Conservation (phyloP, 2,329 filamentous ascomycete species). For the Pseudocercospora fuligena region DNA sequence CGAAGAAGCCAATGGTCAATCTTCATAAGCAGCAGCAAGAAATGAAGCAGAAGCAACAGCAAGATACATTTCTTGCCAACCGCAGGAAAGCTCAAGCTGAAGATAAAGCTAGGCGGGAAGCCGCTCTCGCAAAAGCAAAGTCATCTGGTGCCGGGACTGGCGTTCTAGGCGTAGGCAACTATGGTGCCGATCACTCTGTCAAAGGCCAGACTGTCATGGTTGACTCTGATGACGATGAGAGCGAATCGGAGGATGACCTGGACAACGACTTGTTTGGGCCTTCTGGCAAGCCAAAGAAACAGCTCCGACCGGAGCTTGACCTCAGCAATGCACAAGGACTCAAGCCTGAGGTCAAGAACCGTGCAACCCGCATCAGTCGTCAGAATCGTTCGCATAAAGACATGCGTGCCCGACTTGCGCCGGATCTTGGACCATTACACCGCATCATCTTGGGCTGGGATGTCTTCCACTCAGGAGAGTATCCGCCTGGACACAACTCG, state of each 20-base stretch:
- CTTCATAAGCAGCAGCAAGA: slow-evolving; percentile 23
- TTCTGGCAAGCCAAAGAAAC: slow-evolving; percentile 50
- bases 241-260: slow-evolving; percentile 43
- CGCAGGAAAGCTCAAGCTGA: slow-evolving; percentile 77
- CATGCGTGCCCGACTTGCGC: slow-evolving; percentile 88
- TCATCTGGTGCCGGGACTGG: slow-evolving; percentile 81
- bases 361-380: slow-evolving; percentile 83
- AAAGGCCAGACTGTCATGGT: slow-evolving; percentile 90
- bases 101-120: slow-evolving; percentile 67
- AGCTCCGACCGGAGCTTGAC: slow-evolving; percentile 39
- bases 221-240: slow-evolving; percentile 65
- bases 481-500: slow-evolving; percentile 74
- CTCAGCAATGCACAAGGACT: slow-evolving; percentile 38
- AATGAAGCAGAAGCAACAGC: slow-evolving; percentile 42
- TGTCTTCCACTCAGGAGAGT: slow-evolving; percentile 86
- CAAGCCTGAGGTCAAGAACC: slow-evolving; percentile 58
- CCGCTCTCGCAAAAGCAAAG: slow-evolving; percentile 34
- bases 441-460: slow-evolving; percentile 90
- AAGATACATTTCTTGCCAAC: slow-evolving; percentile 70
- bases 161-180: slow-evolving; percentile 70
- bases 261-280: slow-evolving; percentile 69
- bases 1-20: slow-evolving; percentile 40
- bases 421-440: slow-evolving; percentile 84
- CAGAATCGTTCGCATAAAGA: slow-evolving; percentile 84
- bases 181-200: slow-evolving; percentile 77